Conservation (phyloP, 2,329 filamentous ascomycete species). For the Trichophyton rubrum region DNA sequence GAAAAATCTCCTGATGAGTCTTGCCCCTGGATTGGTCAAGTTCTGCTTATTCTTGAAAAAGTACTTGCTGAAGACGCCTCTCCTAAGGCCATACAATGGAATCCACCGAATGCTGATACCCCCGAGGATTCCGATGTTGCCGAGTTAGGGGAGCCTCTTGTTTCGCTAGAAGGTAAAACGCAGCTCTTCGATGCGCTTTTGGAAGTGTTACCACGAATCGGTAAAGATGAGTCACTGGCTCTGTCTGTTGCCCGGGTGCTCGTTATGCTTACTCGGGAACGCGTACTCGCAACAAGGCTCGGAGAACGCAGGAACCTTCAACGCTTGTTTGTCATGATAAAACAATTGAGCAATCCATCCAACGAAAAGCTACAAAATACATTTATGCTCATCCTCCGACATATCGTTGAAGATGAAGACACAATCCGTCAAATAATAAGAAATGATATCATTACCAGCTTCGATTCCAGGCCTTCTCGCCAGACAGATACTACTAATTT, state of each 20-base stretch:
- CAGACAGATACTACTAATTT: slow-evolving; percentile 59
- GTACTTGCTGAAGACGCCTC: slow-evolving; percentile 81
- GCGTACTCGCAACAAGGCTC: slow-evolving; percentile 59
- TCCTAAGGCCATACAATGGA: slow-evolving; percentile 63
- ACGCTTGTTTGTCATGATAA: slow-evolving; percentile 85
- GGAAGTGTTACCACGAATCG: slow-evolving; percentile 70
- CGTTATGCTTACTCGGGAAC: slow-evolving; percentile 73
- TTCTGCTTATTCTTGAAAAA: slow-evolving; percentile 80
- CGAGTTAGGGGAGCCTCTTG: slow-evolving; percentile 46
- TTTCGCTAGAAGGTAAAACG: slow-evolving; percentile 54
- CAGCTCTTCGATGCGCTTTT: slow-evolving; percentile 65
- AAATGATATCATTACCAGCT: slow-evolving; percentile 69
- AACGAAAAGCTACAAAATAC: slow-evolving; percentile 61
- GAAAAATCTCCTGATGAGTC: slow-evolving; percentile 60
- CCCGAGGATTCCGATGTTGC: slow-evolving; percentile 34
- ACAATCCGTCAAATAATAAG: slow-evolving; percentile 86
- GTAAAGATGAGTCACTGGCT: slow-evolving; percentile 75
- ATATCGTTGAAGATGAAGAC: slow-evolving; percentile 88
- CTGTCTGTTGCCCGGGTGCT: slow-evolving; percentile 72
- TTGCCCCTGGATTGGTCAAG: slow-evolving; percentile 85
- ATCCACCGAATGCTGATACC: slow-evolving; percentile 37
- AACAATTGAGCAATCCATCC: slow-evolving; percentile 70
- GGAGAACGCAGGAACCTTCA: slow-evolving; percentile 84
- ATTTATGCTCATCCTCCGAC: slow-evolving; percentile 76
- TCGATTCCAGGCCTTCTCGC: slow-evolving; percentile 48